Conservation (phyloP, 306 rosid genomes). For the Mimosa bimucronata region DNA sequence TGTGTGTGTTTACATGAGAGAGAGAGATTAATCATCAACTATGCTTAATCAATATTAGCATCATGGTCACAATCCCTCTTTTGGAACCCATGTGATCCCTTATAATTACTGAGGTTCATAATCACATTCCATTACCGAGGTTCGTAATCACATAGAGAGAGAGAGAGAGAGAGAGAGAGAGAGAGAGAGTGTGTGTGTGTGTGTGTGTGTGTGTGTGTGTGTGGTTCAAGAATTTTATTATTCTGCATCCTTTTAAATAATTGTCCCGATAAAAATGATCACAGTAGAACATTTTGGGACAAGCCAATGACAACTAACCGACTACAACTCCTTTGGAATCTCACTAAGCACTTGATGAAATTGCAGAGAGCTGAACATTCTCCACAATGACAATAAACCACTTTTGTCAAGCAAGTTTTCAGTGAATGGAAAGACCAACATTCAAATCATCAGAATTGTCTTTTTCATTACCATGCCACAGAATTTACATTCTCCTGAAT, state of each 20-base stretch:
- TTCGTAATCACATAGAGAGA: background rate
- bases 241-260: background rate
- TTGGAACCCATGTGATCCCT: background rate
- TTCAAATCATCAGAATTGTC: background rate
- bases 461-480: constrained; percentile 11
- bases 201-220: background rate
- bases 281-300: background rate
- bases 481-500: background rate
- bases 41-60: background rate
- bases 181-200: too few species aligned
- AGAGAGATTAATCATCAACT: background rate
- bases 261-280: background rate
- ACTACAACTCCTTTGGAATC: background rate
- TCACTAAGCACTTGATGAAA: background rate
- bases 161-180: too few species aligned
- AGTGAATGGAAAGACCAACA: constrained; percentile 5
- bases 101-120: too few species aligned
- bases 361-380: constrained; percentile 1
- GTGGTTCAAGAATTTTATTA: background rate
- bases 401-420: background rate
- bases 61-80: background rate
- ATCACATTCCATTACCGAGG: too few species aligned
- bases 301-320: background rate
- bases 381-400: background rate
- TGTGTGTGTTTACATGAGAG: too few species aligned